Base-by-base conservation (phyloP, 2,329 filamentous ascomycete genomes). In the Aquanectria penicillioides region DNA sequence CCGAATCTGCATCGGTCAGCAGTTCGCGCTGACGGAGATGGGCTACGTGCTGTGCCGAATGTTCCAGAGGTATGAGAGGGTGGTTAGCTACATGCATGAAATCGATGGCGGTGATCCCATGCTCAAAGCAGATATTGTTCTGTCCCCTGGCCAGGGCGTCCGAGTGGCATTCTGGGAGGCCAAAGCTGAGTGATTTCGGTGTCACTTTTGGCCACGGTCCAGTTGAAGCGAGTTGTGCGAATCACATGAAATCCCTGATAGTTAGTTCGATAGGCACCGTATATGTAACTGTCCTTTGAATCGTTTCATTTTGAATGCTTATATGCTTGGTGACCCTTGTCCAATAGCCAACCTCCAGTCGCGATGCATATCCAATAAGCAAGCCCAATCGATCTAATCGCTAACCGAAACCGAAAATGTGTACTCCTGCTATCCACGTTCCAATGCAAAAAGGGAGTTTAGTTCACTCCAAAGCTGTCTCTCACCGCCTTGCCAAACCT, bases 11-110 rank as follows among this genome's bases (percentile, higher is more conserved):
- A 86, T 93, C 58, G 90, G 90, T 2, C 90, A 94, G 80, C 90
- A 94, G 74, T 94, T 93, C 73, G 92, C 91, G 12, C 76, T 94
- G 41, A 92, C 90, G 0, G 90, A 94, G 79, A 91, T 91, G 79
- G 79, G 80, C 25, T 94, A 94, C 71, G 87, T 90, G 9, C 81
- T 93, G 59, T 87, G 89, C 23, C 80, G 91, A 38, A 70, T 94
- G 64, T 85, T 94, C 70, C 92, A 94, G 78, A 81, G 83, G 20
- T 95, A 90, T 71, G 86, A 88, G 52, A 76, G 81, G 10, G 79
- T 93, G 7, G 84, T 87, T 68, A 85, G 78, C 68, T 77, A 81
- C 65, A 88, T 87, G 85, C 63, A 72, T 7, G 73, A 75, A n/a
- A 67, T 86, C 31, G 85, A 88, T 66, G 80, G 80, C 12, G 86